Evolutionary conservation across 768 basidiomycete genomes (phyloP).

Genomic region (Collybia sordida): DNA sequence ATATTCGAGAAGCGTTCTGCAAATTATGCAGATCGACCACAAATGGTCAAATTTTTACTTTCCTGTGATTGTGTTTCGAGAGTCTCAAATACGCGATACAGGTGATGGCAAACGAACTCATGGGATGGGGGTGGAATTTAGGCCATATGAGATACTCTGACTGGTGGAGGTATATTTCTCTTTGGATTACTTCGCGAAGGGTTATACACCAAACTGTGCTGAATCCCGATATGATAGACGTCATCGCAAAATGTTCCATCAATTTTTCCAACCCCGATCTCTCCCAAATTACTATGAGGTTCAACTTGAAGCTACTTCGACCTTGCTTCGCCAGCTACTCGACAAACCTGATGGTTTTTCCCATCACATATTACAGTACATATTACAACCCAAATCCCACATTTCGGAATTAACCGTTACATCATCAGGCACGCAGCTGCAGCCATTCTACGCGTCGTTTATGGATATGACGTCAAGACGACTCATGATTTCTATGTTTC

Average conservation of each 20-base stretch:
- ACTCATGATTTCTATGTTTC: slow-evolving; percentile 24
- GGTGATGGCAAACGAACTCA: slow-evolving; percentile 14
- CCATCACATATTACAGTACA: slow-evolving; percentile 13
- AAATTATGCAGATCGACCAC: slow-evolving; percentile 16
- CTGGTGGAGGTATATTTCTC: slow-evolving; percentile 13
- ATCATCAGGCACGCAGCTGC: slow-evolving; percentile 8
- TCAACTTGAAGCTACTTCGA: slow-evolving; percentile 9
- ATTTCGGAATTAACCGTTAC: not conserved
- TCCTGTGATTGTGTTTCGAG: no score
- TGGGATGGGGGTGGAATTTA: slow-evolving; percentile 14
- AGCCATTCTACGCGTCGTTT: slow-evolving; percentile 26
- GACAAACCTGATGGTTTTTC: slow-evolving; percentile 18
- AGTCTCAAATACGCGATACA: not conserved
- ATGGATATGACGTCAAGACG: slow-evolving; percentile 27
- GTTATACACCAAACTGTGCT: no score
- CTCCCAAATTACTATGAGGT: slow-evolving; percentile 11
- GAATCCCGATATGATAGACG: no score
- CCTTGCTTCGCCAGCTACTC: slow-evolving; percentile 11
- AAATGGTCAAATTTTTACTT: slow-evolving; percentile 15
- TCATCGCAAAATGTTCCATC: slow-evolving; percentile 21
- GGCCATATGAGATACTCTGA: slow-evolving; percentile 13
- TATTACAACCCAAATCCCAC: not conserved
- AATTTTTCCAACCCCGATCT: slow-evolving; percentile 16
- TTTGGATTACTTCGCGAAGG: no score
- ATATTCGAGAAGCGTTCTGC: slow-evolving; percentile 30